Evolutionary conservation across 768 basidiomycete species (phyloP).

Genomic region (Hemileccinum rubropunctum): DNA sequence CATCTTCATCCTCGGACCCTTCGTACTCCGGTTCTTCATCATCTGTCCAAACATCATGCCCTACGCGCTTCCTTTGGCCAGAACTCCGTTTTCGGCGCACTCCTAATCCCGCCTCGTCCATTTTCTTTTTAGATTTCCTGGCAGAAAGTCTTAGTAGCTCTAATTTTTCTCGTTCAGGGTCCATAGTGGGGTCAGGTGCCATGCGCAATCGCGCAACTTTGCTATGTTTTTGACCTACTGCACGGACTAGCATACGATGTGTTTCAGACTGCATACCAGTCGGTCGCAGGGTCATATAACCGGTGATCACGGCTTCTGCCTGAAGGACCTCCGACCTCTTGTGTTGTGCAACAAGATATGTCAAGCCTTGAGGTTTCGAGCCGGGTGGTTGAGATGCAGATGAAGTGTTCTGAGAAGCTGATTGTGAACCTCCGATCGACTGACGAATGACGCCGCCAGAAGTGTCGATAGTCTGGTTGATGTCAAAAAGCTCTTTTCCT

Average conservation of each 20-base stretch:
- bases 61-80: slow-evolving; percentile 38
- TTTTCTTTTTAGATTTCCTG: slow-evolving; percentile 60
- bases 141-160: slow-evolving; percentile 64
- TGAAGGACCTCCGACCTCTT: slow-evolving; percentile 85
- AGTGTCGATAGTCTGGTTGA: slow-evolving; percentile 74
- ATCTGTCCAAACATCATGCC: slow-evolving; percentile 60
- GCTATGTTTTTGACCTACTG: slow-evolving; percentile 82
- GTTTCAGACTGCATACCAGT: slow-evolving; percentile 90
- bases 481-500: slow-evolving; percentile 93
- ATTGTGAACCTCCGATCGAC: slow-evolving; percentile 46
- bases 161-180: slow-evolving; percentile 71
- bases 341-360: slow-evolving; percentile 88
- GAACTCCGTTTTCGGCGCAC: slow-evolving; percentile 47
- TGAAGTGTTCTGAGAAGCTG: slow-evolving; percentile 39
- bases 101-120: slow-evolving; percentile 49
- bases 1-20: slow-evolving; percentile 62
- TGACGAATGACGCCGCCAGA: slow-evolving; percentile 66
- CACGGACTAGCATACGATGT: slow-evolving; percentile 83
- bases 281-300: slow-evolving; percentile 80
- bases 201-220: slow-evolving; percentile 77
- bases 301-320: slow-evolving; percentile 78
- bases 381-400: slow-evolving; percentile 36
- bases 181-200: slow-evolving; percentile 73
- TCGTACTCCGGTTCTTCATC: slow-evolving; percentile 63
- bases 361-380: slow-evolving; percentile 67